Conservation (phyloP, 2,329 filamentous ascomycete genomes). For the Scolecobasidium constrictum region DNA sequence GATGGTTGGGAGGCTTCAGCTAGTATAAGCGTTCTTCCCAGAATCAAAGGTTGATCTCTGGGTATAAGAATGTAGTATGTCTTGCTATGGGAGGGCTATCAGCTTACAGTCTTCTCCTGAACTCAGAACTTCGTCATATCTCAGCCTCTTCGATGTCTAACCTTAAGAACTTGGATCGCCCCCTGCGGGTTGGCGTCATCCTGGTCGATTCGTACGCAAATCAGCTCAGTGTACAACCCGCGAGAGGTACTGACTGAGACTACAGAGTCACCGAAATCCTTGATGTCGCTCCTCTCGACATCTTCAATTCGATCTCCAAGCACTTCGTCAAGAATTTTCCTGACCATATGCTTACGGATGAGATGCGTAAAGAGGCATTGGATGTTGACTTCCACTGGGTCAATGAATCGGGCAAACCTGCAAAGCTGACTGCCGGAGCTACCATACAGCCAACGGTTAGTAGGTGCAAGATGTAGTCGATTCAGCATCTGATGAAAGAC, state of each 20-base stretch:
- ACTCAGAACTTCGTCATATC: no score
- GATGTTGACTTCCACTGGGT: constrained; percentile 23
- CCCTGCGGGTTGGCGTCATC: constrained; percentile 15
- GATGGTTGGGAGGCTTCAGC: no score
- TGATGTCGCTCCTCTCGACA: constrained; percentile 21
- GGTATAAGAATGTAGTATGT: no score
- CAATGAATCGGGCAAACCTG: constrained; percentile 16
- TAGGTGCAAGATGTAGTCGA: background rate
- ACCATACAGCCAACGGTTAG: constrained; percentile 14
- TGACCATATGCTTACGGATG: constrained; percentile 6
- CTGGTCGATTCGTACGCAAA: constrained; percentile 12
- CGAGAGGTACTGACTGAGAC: background rate
- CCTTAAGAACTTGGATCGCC: constrained; percentile 13
- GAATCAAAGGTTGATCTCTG: no score
- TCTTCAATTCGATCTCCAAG: constrained; percentile 16
- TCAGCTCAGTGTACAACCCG: background rate
- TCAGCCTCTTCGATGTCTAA: no score
- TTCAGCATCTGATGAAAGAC: background rate
- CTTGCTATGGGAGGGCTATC: no score
- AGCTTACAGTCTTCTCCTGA: no score
- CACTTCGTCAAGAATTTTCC: constrained; percentile 13
- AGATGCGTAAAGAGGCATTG: constrained; percentile 14
- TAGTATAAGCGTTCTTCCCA: no score
- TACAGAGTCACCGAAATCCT: constrained; percentile 17
- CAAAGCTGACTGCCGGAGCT: constrained; percentile 13